Conservation (phyloP, 139 green algal species). For the Dunaliella primolecta region DNA sequence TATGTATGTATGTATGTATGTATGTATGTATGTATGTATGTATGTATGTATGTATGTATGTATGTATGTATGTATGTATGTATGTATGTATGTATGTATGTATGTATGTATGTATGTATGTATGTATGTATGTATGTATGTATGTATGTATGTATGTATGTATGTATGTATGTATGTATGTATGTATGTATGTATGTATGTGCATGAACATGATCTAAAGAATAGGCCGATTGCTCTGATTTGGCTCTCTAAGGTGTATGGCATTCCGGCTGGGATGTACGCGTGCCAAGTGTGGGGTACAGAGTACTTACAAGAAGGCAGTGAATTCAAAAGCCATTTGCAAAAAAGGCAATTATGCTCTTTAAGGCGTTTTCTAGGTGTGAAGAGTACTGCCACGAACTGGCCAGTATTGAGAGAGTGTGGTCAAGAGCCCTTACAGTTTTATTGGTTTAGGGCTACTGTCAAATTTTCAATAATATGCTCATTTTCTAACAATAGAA, state of each 20-base stretch:
- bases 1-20: too few relatives aligned
- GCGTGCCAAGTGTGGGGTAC: not conserved
- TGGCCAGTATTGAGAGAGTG: too few relatives aligned
- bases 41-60: conserved; percentile 27
- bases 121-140: not conserved
- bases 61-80: not conserved
- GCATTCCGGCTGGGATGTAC: conserved; percentile 12
- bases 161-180: not conserved
- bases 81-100: not conserved
- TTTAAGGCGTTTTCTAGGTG: too few relatives aligned
- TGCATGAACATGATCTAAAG: not conserved
- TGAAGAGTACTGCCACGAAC: too few relatives aligned
- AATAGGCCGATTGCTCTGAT: too few relatives aligned
- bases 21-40: too few relatives aligned
- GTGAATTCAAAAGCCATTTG: too few relatives aligned
- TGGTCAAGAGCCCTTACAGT: too few relatives aligned
- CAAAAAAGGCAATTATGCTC: too few relatives aligned
- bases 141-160: not conserved
- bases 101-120: not conserved
- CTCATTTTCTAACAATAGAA: too few relatives aligned
- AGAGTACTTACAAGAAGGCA: not conserved
- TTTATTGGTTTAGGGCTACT: too few relatives aligned
- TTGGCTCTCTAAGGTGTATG: not conserved
- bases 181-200: not conserved
- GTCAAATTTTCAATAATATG: too few relatives aligned